Base-by-base conservation (phyloP, 257 asterid species). In the Solanum okadae region DNA sequence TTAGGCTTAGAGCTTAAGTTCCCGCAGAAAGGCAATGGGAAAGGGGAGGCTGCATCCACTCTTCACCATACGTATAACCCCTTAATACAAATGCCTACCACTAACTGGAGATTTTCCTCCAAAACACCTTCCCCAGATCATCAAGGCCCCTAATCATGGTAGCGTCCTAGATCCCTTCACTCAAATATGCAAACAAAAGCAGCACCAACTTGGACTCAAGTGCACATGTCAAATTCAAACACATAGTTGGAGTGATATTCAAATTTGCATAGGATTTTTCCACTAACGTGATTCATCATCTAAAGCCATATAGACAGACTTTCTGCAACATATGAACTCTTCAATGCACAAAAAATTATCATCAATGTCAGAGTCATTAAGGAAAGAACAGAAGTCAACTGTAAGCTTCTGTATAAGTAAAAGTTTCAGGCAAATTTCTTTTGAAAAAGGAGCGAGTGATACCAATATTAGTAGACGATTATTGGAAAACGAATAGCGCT, bases 401-500 rank as follows among this genome's bases (percentile, higher is more conserved):
- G 14, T 42, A 88, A 83, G 68, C 79, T 88, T 42, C 44, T 10
- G 59, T 8, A 18, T 40, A 31, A n/a, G 18, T 67, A 31, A 56
- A 5, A 38, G 22, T 49, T 34, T 68, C 73, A 79, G 72, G 65
- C 86, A 34, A 31, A 44, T 67, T 33, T 56, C 20, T 40, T 79
- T 31, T 14, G 71, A 63, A 76, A 61, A 29, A 37, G 86, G 49
- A 59, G 35, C 8, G 70, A 56, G 61, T 27, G 33, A 35, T 94
- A 97, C 99, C 98, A 97, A 91, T 85, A 97, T 95, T 84, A 97
- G 95, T 86, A 97, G 91, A 70, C 99, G 94, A 90, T 96, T 97
- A 25, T 92, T 93, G 61, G 99, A 95, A 90, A 92, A 94, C 90
- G 87, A 52, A 90, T 92, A 97, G 86, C 91, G 93, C 35, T 87